Base-by-base conservation (phyloP, 495 filamentous ascomycete genomes). In the Penicillium paxilli region DNA sequence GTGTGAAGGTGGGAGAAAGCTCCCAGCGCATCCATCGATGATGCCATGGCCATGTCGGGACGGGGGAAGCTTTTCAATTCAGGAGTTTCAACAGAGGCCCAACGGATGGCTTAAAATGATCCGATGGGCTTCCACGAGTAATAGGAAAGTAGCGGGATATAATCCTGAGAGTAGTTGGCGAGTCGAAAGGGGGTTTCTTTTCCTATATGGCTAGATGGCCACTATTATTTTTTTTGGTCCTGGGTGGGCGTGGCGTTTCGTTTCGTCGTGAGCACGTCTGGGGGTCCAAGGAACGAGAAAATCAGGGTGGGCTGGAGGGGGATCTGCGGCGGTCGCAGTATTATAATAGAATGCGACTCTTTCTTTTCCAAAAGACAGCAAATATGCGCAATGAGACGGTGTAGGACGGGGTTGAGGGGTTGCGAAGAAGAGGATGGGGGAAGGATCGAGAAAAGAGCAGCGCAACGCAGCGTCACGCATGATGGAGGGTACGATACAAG, bases 11-110 rank as follows among this genome's bases (percentile, higher is more conserved):
- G 67, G 53, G 79, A 73, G 49, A 92, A 80, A 47, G 83, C 80
- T 49, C 76, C 78, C 42, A 91, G 68, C 14, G 86, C 83, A 58
- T 90, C 87, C 71, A 85, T 81, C n/a, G 64, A 59, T 17, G 64
- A 59, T 22, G 58, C 54, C 60, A 68, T 58, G 30, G 56, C 57
- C 58, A 58, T 64, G 8, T 23, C 52, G 21, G 49, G 14, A 52
- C 35, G 41, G 24, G 35, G 35, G 17, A 42, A 4, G 19, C n/a
- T 21, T 42, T 10, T 42, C 40, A 19, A n/a, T 38, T 19, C 35
- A 38, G 35, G 35, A 38, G 24, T 23, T 47, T 47, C 44, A 19
- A 19, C 44, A 32, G 44, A 47, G 17, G 21, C 40, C 40, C 40
- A 42, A 42, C 40, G 26, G 12, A 30, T 56, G 6, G 38, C 19